Conservation (phyloP, 305 asterid species). For the Fraxinus dipetala region DNA sequence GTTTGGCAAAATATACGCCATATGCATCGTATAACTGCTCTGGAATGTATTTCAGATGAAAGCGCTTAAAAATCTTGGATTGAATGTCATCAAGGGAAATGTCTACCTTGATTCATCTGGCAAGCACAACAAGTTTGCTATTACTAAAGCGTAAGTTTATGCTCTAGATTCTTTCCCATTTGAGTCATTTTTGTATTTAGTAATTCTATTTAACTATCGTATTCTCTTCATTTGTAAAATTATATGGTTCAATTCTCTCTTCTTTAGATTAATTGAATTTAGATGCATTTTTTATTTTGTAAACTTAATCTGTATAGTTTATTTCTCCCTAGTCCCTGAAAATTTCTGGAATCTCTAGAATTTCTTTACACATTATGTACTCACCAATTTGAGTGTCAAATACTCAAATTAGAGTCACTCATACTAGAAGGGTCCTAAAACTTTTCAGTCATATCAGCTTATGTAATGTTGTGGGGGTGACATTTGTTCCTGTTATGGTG, state of each 20-base stretch:
- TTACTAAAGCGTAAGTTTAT: conserved; percentile 74
- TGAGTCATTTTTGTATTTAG: conserved; percentile 3
- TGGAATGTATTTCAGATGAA: conserved; percentile 59
- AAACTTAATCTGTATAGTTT: neutral
- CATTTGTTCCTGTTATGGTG: conserved; percentile 3
- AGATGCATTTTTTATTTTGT: neutral
- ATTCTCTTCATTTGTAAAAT: neutral
- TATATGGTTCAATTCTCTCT: neutral
- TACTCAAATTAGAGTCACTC: neutral
- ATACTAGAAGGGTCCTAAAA: neutral
- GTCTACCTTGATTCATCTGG: conserved; percentile 93
- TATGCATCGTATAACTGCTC: neutral
- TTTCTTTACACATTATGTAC: neutral
- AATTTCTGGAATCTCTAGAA: neutral
- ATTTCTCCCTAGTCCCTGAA: neutral
- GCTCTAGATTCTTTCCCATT: conserved; percentile 1
- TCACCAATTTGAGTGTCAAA: neutral
- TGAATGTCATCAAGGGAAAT: conserved; percentile 86
- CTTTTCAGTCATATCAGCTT: neutral
- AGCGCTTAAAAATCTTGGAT: conserved; percentile 78
- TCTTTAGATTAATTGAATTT: neutral
- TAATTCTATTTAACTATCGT: conserved; percentile 1
- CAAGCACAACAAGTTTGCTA: conserved; percentile 87
- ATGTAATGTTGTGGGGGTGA: neutral
- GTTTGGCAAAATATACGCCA: neutral